phyloP scores from a whole-genome alignment of 176 grass and related monocot species.

The Alopecurus myosuroides region DNA sequence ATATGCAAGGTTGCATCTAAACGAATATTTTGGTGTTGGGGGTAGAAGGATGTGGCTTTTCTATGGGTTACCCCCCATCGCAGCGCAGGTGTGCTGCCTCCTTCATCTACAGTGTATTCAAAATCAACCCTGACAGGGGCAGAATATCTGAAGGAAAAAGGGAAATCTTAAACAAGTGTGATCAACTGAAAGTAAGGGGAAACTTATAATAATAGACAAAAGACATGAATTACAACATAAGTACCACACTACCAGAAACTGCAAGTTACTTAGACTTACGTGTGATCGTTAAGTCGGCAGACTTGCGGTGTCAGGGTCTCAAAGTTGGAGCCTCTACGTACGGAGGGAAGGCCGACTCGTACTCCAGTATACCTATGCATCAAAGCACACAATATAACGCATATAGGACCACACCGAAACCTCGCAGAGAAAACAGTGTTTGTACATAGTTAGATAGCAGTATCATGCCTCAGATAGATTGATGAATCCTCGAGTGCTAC shows the following conservation, averaged over 20 bases:
- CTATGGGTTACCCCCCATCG: too few relatives aligned
- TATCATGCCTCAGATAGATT: neutral
- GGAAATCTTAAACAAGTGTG: constrained; percentile 12
- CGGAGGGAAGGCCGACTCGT: neutral
- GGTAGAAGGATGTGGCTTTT: neutral
- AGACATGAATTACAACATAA: neutral
- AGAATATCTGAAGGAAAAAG: constrained; percentile 49
- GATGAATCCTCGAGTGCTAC: neutral
- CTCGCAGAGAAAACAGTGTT: neutral
- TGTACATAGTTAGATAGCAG: neutral
- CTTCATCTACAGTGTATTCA: constrained; percentile 43
- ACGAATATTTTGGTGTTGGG: neutral
- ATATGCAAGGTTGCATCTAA: neutral
- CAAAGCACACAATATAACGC: neutral
- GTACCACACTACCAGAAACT: too few relatives aligned
- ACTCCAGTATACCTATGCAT: neutral
- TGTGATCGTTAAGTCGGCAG: neutral
- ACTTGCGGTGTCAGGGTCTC: neutral
- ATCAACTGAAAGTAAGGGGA: neutral
- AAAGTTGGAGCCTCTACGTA: neutral
- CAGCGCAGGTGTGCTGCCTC: constrained; percentile 3
- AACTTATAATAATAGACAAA: neutral
- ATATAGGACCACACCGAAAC: neutral
- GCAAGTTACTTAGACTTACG: neutral
- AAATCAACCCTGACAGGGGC: constrained; percentile 61